Base-by-base conservation (phyloP, 2,329 filamentous ascomycete species). In the Pseudogymnoascus sp. region DNA sequence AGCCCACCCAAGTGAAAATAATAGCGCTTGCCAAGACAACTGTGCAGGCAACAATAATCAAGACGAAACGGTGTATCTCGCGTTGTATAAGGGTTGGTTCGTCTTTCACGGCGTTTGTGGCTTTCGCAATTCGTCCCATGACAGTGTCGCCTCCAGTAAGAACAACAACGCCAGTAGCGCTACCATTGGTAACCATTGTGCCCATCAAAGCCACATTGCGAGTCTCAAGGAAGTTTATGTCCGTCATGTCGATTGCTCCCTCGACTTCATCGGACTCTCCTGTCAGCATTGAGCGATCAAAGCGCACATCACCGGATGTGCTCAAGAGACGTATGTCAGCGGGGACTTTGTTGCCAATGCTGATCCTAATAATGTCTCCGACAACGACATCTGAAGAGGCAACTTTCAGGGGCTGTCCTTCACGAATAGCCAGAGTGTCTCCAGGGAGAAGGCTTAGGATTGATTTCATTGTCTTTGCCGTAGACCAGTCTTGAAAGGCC, bases 161-260 rank as follows among this genome's bases (percentile, higher is more conserved):
- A 65, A 92, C 92, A 27, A 99, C 94, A 61, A 97, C 79, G 52
- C 94, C 94, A 69, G 85, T 92, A 58, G 94, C 94, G 74, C 93
- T 90, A 65, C 94, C 94, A 67, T 89, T 96, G 15, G 97, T 93
- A n/a, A 99, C 92, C 2, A 94, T 97, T 5, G 94, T 99, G 69
- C 95, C 95, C 1, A 94, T 99, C 78, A 99, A 99, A 64, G 99
- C 82, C 84, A 96, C 97, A 75, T 99, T 99, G 99, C 95, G 78
- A 99, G 94, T 77, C 96, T 91, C 68, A 97, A 94, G 48, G 93
- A 52, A 92, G 76, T 89, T 87, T 52, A 82, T 78, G 72, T 97
- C 94, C 68, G 83, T 79, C 67, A 97, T 80, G 5, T 82, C 79
- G 2, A 74, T 73, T 59, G 82, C 83, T 70, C 93, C 90, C 78